These are phyloP conservation scores for Trametes cinnabarina DNA, from an alignment of 768 basidiomycete genomes.

Conservation along the genomic window DNA sequence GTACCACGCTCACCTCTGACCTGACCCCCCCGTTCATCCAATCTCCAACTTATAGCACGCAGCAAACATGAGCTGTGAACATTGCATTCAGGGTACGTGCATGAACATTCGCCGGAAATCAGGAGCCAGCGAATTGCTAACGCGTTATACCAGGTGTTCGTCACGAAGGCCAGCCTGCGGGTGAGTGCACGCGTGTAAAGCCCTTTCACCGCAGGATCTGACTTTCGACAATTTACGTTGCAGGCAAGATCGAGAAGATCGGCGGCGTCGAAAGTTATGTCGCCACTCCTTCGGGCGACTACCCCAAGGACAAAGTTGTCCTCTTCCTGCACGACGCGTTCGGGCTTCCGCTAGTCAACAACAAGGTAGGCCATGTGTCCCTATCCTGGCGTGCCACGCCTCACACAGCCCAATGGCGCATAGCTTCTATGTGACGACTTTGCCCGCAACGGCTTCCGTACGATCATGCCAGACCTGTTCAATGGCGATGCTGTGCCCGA, in stretches of 20 bases:
- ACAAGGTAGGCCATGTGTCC: background rate
- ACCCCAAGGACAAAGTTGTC: constrained; percentile 36
- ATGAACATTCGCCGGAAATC: no score
- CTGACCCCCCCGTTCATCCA: no score
- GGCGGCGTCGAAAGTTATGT: constrained; percentile 42
- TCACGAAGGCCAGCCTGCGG: background rate
- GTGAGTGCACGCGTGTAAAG: background rate
- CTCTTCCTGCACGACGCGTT: constrained; percentile 40
- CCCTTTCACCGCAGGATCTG: background rate
- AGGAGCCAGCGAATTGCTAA: no score
- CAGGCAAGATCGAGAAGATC: constrained; percentile 38
- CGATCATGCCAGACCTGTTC: constrained; percentile 29
- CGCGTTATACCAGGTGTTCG: background rate
- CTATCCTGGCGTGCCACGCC: no score
- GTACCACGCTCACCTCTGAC: no score
- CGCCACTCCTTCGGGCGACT: constrained; percentile 36
- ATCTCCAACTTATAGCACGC: no score
- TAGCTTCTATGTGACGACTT: constrained; percentile 34
- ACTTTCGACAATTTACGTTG: background rate
- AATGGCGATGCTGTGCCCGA: constrained; percentile 24
- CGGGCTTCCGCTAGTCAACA: constrained; percentile 31
- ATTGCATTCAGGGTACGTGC: no score
- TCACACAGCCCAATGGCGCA: no score
- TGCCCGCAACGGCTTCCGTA: constrained; percentile 33
- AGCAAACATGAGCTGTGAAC: no score